phyloP scores from a whole-genome alignment of 345 rosid species.

The Populus simonii region DNA sequence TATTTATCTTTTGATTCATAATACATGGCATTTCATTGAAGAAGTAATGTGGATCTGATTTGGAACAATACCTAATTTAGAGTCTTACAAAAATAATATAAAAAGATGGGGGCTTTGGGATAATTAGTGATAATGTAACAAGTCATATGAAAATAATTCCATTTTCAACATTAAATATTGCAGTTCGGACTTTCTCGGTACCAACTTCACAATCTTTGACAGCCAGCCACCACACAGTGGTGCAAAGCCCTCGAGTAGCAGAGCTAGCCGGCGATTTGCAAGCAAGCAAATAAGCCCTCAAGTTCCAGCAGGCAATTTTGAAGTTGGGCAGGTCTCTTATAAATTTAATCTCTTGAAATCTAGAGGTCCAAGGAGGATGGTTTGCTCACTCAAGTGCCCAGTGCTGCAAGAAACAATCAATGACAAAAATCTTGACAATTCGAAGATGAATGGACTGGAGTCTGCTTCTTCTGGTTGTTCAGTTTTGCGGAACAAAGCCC shows the following conservation, averaged over 20 bases:
- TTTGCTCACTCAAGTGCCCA: constrained; percentile 64
- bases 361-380: constrained; percentile 97
- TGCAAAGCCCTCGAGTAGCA: constrained; percentile 80
- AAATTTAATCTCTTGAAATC: constrained; percentile 93
- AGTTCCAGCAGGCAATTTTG: constrained; percentile 83
- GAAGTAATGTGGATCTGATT: background rate
- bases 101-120: background rate
- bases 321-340: constrained; percentile 78
- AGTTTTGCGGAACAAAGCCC: constrained; percentile 75
- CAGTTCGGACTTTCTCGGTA: constrained; percentile 96
- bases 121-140: background rate
- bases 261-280: constrained; percentile 76
- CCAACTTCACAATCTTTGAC: constrained; percentile 87
- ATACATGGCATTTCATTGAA: background rate
- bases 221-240: constrained; percentile 77
- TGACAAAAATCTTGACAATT: constrained; percentile 26
- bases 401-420: constrained; percentile 31
- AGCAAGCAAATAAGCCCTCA: constrained; percentile 96
- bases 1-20: background rate
- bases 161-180: constrained; percentile 9
- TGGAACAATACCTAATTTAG: background rate
- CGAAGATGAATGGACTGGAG: constrained; percentile 39
- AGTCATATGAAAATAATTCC: background rate
- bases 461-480: constrained; percentile 35
- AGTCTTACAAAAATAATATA: background rate